Evolutionary conservation across 192 early-diverging fungal genomes (phyloP).

Genomic region (Pilaira anomala): DNA sequence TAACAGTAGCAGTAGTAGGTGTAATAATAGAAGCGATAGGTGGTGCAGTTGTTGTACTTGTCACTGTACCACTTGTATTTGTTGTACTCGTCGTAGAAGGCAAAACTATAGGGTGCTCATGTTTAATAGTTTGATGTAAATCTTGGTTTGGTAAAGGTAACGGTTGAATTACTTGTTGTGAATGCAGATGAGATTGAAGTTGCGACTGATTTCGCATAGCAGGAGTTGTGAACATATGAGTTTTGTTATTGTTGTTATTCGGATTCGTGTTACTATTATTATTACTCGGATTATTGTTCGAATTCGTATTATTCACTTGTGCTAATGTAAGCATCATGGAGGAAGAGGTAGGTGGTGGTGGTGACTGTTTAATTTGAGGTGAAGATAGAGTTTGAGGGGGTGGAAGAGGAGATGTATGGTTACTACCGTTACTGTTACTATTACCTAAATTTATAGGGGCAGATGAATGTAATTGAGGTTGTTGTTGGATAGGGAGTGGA

Average conservation of each 20-base stretch:
- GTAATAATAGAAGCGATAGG: neutral
- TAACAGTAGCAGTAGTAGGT: neutral
- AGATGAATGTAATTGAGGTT: conserved; percentile 12
- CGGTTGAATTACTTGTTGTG: neutral
- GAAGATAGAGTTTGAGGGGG: conserved; percentile 5
- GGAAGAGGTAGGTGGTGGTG: neutral
- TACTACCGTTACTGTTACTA: no score
- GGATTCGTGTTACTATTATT: neutral
- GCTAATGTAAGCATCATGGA: conserved; percentile 6
- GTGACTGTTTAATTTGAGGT: conserved; percentile 17
- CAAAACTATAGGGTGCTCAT: neutral
- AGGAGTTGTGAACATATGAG: no score
- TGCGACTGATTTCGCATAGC: conserved; percentile 14
- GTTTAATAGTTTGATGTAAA: neutral
- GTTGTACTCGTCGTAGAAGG: no score
- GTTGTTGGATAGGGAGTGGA: conserved; percentile 8
- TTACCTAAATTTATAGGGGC: conserved; percentile 13
- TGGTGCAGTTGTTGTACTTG: neutral
- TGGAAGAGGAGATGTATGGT: conserved; percentile 3
- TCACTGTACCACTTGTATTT: neutral
- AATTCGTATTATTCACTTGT: neutral
- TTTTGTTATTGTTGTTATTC: no score
- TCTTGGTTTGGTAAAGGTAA: conserved; percentile 11
- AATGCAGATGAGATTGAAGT: conserved; percentile 1
- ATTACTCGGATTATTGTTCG: no score